Percentiles rank a stretch among this genome's conserved stretches.
Evolutionary conservation across 2,329 filamentous ascomycete genomes (phyloP).

Genomic region (Neobulgaria alba): DNA sequence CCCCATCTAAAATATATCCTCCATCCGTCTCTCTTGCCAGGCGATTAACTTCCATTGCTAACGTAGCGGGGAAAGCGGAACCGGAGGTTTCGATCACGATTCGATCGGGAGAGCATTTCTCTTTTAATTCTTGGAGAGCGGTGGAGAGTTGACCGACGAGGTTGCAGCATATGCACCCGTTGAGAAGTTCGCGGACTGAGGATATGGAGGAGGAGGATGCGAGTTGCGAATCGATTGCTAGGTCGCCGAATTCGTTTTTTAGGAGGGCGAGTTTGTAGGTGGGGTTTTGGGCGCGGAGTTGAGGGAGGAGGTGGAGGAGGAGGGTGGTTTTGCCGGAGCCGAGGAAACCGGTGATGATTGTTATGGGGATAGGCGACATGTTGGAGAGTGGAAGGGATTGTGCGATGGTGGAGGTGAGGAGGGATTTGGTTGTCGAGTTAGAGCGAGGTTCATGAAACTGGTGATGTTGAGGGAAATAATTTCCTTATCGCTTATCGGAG

Average conservation of each 20-base stretch:
- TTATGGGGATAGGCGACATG: conserved; percentile 74
- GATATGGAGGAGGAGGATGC: conserved; percentile 75
- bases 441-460: neutral
- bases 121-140: conserved; percentile 66
- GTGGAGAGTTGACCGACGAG: conserved; percentile 83
- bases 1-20: conserved; percentile 56
- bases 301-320: conserved; percentile 86
- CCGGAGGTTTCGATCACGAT: conserved; percentile 94
- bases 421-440: neutral
- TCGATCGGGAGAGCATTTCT: conserved; percentile 56
- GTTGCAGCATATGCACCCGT: conserved; percentile 98
- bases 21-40: conserved; percentile 45
- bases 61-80: conserved; percentile 48
- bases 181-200: conserved; percentile 85
- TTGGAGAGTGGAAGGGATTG: neutral
- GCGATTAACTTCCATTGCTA: conserved; percentile 65
- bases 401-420: neutral
- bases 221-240: conserved; percentile 58
- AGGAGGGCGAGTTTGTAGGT: conserved; percentile 83
- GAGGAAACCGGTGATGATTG: conserved; percentile 92
- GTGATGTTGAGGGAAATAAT: conserved; percentile 3
- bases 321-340: conserved; percentile 95
- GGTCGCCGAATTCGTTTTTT: conserved; percentile 96
- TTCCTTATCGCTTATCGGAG: conserved; percentile 10
- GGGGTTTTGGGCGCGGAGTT: conserved; percentile 65